These are phyloP conservation scores for Podosphaera xanthii DNA, from an alignment of 2,329 filamentous ascomycete genomes.

Conservation along the genomic window DNA sequence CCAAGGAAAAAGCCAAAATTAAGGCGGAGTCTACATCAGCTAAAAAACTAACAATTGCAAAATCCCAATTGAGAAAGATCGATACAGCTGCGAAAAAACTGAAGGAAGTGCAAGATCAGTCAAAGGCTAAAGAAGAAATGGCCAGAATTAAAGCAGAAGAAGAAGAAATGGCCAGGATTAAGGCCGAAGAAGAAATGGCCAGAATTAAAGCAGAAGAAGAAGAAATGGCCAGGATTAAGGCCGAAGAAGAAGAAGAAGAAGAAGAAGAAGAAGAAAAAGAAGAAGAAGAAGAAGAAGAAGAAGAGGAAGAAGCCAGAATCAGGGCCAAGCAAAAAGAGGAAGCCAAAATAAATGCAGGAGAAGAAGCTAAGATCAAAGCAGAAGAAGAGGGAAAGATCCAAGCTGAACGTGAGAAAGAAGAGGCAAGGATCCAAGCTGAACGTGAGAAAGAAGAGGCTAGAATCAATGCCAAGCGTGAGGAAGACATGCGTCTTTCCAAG, in stretches of 20 bases:
- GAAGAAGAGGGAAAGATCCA: conserved; percentile 4
- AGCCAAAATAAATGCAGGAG: conserved; percentile 1
- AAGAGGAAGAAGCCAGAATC: background rate
- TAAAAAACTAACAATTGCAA: conserved; percentile 24
- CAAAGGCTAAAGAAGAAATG: conserved; percentile 17
- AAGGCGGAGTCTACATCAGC: conserved; percentile 20
- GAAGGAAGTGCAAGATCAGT: conserved; percentile 12
- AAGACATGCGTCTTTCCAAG: conserved; percentile 5
- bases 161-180: conserved; percentile 13
- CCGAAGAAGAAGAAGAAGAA: background rate
- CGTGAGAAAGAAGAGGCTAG: conserved; percentile 18
- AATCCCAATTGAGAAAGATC: conserved; percentile 13
- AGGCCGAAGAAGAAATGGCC: conserved; percentile 19
- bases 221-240: conserved; percentile 7
- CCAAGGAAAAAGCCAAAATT: conserved; percentile 19
- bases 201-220: background rate
- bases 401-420: conserved; percentile 16
- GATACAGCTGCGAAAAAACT: conserved; percentile 9
- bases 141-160: conserved; percentile 13
- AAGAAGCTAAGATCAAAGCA: conserved; percentile 6
- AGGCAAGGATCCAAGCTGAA: background rate
- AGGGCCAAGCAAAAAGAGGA: conserved; percentile 15
- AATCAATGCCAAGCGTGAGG: conserved; percentile 21
- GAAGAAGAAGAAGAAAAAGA: background rate
- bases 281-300: background rate